phyloP scores from a whole-genome alignment of 129 eudicot species.

The Centella asiatica region DNA sequence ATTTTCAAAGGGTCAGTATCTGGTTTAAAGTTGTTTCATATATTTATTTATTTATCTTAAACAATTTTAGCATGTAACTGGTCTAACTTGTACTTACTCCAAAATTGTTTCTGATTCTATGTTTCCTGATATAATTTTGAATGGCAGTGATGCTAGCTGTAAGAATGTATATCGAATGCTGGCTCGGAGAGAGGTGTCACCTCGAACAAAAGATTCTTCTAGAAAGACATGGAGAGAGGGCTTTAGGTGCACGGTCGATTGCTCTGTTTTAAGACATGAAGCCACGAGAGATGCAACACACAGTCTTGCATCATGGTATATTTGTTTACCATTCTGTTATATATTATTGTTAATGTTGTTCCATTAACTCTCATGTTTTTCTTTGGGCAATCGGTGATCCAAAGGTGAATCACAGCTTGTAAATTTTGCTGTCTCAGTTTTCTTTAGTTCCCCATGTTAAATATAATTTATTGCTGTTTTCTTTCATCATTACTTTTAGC shows the following conservation, averaged over 20 bases:
- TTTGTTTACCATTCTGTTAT: background rate
- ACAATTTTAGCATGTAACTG: background rate
- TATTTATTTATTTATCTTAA: no score
- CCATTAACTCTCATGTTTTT: background rate
- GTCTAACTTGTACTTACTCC: background rate
- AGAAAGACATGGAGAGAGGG: slow-evolving; percentile 55
- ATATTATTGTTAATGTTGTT: background rate
- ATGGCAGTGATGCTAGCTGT: slow-evolving; percentile 19
- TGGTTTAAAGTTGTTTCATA: no score
- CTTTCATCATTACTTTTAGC: no score
- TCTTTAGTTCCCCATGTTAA: slow-evolving; percentile 3
- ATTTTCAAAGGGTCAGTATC: no score
- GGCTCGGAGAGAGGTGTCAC: slow-evolving; percentile 70
- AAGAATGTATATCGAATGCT: slow-evolving; percentile 53
- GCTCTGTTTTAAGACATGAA: slow-evolving; percentile 34
- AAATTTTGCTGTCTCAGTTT: background rate
- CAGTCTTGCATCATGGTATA: slow-evolving; percentile 59
- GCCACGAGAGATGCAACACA: slow-evolving; percentile 50
- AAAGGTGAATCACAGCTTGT: background rate
- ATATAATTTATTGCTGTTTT: slow-evolving; percentile 13
- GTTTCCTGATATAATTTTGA: slow-evolving; percentile 12
- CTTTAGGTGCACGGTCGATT: slow-evolving; percentile 24
- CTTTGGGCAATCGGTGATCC: background rate
- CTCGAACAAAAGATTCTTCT: slow-evolving; percentile 44
- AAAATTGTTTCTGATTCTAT: slow-evolving; percentile 16